These are phyloP conservation scores for Psidium guajava DNA, from an alignment of 345 rosid genomes.

Conservation along the genomic window DNA sequence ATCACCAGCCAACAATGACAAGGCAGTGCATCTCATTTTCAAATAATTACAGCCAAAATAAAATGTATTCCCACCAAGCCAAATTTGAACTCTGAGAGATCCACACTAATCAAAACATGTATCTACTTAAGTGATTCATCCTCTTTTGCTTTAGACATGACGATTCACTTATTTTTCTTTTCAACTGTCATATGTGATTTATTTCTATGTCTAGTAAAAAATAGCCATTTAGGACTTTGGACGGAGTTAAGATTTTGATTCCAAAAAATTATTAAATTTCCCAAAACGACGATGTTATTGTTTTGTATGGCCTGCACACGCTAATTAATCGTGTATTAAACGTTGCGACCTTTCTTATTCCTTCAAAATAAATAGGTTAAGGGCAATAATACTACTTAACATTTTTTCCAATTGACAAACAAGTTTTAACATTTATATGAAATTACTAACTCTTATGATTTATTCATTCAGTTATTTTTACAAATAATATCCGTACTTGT, in stretches of 20 bases:
- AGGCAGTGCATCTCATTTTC: neutral
- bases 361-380: neutral
- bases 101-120: neutral
- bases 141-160: neutral
- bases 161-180: neutral
- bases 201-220: neutral
- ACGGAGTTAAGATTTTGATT: neutral
- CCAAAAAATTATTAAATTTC: neutral
- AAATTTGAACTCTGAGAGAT: neutral
- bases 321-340: neutral
- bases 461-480: neutral
- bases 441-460: rapidly evolving
- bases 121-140: neutral
- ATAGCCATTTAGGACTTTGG: neutral
- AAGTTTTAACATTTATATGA: neutral
- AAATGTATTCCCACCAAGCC: neutral
- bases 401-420: neutral
- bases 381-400: neutral
- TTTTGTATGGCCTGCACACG: neutral
- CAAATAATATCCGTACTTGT: neutral
- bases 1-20: neutral
- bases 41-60: too few relatives aligned
- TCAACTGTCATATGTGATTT: neutral
- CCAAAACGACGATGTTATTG: neutral
- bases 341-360: neutral